These are phyloP conservation scores for Protomyces gravidus DNA, from an alignment of 1,139 yeast species.

Conservation along the genomic window DNA sequence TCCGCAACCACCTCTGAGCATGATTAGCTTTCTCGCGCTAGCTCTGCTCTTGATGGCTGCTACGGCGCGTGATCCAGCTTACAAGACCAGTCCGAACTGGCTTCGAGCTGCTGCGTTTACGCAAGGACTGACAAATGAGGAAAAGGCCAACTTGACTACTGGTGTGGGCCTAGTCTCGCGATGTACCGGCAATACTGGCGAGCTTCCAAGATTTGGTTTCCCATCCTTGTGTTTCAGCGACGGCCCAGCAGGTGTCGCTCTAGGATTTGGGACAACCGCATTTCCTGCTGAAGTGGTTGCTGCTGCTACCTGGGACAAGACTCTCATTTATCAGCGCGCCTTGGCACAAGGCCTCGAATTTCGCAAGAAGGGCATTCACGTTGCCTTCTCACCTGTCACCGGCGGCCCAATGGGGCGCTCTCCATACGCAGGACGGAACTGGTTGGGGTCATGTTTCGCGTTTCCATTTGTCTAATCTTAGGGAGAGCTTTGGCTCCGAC, in stretches of 20 bases:
- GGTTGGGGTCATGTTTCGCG: slow-evolving; percentile 36
- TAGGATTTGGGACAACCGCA: slow-evolving; percentile 53
- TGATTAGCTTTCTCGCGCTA: neutral
- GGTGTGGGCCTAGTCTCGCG: slow-evolving; percentile 57
- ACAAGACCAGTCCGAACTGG: neutral
- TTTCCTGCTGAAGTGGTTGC: slow-evolving; percentile 52
- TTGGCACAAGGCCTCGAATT: slow-evolving; percentile 51
- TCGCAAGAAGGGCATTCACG: slow-evolving; percentile 49
- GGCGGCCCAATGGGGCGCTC: slow-evolving; percentile 50
- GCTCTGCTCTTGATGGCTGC: neutral
- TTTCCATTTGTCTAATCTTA: too few species aligned
- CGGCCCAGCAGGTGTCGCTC: slow-evolving; percentile 57
- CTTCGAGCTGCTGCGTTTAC: neutral
- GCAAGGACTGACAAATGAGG: slow-evolving; percentile 36
- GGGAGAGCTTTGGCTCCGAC: slow-evolving; percentile 59
- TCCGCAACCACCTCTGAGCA: too few species aligned
- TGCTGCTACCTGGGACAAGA: slow-evolving; percentile 47
- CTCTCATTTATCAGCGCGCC: slow-evolving; percentile 47
- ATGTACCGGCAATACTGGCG: slow-evolving; percentile 57
- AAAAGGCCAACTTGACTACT: slow-evolving; percentile 59
- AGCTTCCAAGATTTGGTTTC: slow-evolving; percentile 48
- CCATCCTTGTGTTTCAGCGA: slow-evolving; percentile 46
- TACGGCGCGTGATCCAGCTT: neutral
- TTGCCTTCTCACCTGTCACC: slow-evolving; percentile 54
- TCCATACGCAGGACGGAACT: slow-evolving; percentile 63